Evolutionary conservation across 140 eudicot species (phyloP), one percentile per base, ranked within the genome.

Genomic region (Flaveria floridana): DNA sequence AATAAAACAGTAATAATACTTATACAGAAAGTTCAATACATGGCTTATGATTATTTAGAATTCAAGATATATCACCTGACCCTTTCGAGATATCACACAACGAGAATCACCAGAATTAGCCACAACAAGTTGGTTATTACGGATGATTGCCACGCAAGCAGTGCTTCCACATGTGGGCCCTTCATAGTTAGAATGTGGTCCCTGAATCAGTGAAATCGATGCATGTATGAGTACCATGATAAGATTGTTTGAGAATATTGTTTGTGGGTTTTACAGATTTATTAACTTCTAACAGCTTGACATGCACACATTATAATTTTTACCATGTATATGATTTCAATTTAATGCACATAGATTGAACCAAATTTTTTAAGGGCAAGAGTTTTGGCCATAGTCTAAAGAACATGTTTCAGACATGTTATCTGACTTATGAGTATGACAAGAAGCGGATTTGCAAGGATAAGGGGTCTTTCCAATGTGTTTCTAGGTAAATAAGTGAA

Each of bases 51-150:
- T 59, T 56, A 7, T 52, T 26, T 26, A 59, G 41, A 39, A 70
- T 25, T 37, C 48, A 51, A 67, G 65, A 6, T 34, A 47, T 34
- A 52, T 71, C 70, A 90, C 96, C 97, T 90, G 88, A 23, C 99
- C 99, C 75, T 85, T 88, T 21, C 94, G 90, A 58, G 97, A 90
- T 72, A 93, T 66, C 69, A 93, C 97, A 76, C 99, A 93, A 53
- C 97, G 97, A 75, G 99, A 93, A 82, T 93, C 99, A 72, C 99
- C 99, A 76, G 99, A 91, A 86, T 93, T 93, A 68, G 99, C 99
- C 70, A 93, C 97, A 71, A 93, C 18, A 65, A 93, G 80, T 72
- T 71, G 92, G 81, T 83, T 85, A 47, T 86, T 79, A 76, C 86
- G 92, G 25, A 93, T 76, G 55, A 93, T 62, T 69, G 99, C 99